A percentile compares a stretch with the other conserved stretches of the same genome.
phyloP scores from a whole-genome alignment of 257 asterid species.

The Gentiana macrophylla region DNA sequence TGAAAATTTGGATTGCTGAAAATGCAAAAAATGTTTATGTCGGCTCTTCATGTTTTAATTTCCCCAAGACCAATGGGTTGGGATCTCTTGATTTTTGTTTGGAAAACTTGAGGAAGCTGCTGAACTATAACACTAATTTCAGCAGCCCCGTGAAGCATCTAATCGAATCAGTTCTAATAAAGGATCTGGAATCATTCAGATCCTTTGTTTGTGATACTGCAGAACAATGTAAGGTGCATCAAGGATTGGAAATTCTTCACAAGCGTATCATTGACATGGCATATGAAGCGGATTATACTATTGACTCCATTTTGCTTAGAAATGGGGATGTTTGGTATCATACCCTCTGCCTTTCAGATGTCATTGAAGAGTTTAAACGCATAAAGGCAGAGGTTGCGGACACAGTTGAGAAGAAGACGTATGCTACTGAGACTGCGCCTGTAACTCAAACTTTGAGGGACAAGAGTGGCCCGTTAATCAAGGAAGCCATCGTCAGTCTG shows the following conservation, averaged over 20 bases:
- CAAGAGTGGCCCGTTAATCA: not conserved
- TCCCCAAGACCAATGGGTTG: slow-evolving; percentile 2
- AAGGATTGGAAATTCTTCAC: not conserved
- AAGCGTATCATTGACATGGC: not conserved
- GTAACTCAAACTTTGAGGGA: not conserved
- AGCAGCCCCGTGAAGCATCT: not conserved
- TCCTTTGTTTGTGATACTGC: not conserved
- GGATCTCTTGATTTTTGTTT: slow-evolving; percentile 3
- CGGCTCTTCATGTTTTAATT: not conserved
- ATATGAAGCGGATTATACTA: not conserved
- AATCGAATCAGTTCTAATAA: not conserved
- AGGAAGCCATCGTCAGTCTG: not conserved
- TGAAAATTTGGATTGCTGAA: not conserved
- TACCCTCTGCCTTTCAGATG: no score
- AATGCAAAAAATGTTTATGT: not conserved
- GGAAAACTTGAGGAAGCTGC: not conserved
- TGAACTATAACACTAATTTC: no score
- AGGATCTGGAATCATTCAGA: not conserved
- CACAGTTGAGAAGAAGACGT: not conserved
- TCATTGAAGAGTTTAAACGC: slow-evolving; percentile 3
- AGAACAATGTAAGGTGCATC: not conserved
- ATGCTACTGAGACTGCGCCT: not conserved
- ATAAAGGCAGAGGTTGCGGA: not conserved
- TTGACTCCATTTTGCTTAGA: not conserved
- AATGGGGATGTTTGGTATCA: not conserved